These are phyloP conservation scores for Metschnikowia santaceciliae DNA, from an alignment of 805 yeast species.

Conservation along the genomic window DNA sequence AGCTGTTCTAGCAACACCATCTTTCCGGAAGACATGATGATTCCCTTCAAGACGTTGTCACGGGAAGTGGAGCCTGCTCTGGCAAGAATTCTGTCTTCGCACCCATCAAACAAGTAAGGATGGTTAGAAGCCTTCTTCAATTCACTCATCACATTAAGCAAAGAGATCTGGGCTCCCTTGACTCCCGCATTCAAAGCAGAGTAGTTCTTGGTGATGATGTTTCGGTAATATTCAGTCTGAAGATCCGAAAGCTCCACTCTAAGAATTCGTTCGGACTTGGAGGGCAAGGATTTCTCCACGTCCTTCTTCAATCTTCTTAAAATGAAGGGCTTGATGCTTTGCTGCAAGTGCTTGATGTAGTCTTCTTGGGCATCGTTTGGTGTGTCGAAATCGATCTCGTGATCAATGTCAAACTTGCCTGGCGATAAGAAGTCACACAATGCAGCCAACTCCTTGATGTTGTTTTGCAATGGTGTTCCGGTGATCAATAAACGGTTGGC, in stretches of 20 bases:
- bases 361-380: constrained; percentile 85
- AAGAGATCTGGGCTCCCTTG: constrained; percentile 69
- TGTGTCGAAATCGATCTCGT: constrained; percentile 90
- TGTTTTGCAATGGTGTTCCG: constrained; percentile 97
- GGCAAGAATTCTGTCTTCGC: constrained; percentile 75
- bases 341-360: constrained; percentile 82
- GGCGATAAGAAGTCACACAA: constrained; percentile 95
- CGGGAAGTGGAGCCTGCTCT: constrained; percentile 62
- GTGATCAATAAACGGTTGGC: constrained; percentile 85
- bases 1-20: constrained; percentile 94
- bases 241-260: constrained; percentile 93
- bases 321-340: constrained; percentile 84
- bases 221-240: constrained; percentile 93
- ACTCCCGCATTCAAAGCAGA: constrained; percentile 85
- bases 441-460: constrained; percentile 92
- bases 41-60: constrained; percentile 79
- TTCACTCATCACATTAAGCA: constrained; percentile 91
- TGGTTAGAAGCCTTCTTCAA: constrained; percentile 96
- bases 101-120: constrained; percentile 91
- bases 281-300: constrained; percentile 94
- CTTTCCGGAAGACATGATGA: constrained; percentile 97
- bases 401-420: constrained; percentile 83
- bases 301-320: constrained; percentile 92
- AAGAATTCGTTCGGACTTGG: constrained; percentile 90
- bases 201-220: constrained; percentile 88